Evolutionary conservation across 345 rosid species (phyloP), one percentile per base, ranked within the genome.

Genomic region (Cardamine chenopodiifolia): DNA sequence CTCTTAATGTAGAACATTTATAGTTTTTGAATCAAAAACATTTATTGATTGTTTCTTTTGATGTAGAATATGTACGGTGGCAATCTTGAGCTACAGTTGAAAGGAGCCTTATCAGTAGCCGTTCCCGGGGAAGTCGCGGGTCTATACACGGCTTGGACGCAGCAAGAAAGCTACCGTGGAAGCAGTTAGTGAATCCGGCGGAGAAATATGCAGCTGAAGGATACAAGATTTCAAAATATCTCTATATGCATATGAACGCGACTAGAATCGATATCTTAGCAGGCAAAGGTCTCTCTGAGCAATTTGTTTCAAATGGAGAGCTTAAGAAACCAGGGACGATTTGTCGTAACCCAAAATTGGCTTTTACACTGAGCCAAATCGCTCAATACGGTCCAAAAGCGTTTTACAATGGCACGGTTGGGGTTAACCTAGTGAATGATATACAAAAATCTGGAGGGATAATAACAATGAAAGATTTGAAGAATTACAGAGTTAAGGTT

Each of bases 101-200:
- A 22, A 15, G 90, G 96, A 20, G 74, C 73, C 0, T 84, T 89
- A 50, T 87, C 90, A 28, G 72, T 87, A 48, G 96, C 82, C 0
- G 85, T 86, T 39, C 92, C 92, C 0, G 90, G 96, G 25, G 87
- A 78, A 78, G 78, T 89, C 18, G 81, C 85, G 0, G 90, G 95
- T 34, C 86, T 89, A 32, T 73, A 73, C 55, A 66, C 68, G 48
- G 88, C 86, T 23, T 89, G 95, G 92, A 65, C 81, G 62, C 74
- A 70, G 5, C 78, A 83, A 91, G 91, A 2, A 83, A 59, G 72
- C 82, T 89, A 35, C 85, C 89, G 2, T 87, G 95, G 91, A 31
- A 72, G 57, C 69, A 53, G 15, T 83, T 87, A 6, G 85, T 89
- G 14, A 25, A 12, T 61, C 94, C 88, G 0, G 86, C 91, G 0